Base-by-base conservation (phyloP, 495 filamentous ascomycete species). In the Annulohypoxylon maeteangense region DNA sequence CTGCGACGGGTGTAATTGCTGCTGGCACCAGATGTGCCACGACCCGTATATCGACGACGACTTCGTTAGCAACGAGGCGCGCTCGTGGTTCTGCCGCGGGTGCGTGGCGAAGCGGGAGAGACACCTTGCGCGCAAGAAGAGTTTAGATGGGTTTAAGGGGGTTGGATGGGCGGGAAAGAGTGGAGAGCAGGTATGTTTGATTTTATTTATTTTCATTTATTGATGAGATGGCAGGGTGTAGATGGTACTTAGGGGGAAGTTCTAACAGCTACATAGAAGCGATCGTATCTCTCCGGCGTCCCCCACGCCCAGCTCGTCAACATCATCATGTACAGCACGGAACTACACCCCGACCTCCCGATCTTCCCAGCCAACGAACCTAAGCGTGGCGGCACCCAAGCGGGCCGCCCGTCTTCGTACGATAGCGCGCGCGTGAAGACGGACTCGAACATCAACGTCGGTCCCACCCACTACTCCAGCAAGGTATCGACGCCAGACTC, bases 1-100 rank as follows among this genome's bases (percentile, higher is more conserved):
- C 77, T 99, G 95, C 80, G 94, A 97, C 78, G 90, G 89, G 11
- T 99, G 95, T 82, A 94, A 95, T 75, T 84, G 84, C 10, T 87
- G 90, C 14, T 99, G 94, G 88, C 95, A 99, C 78, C 94, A 97
- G 78, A 86, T 87, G 67, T 98, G 95, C 74, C 94, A 98, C 78
- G 88, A 95, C 70, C 94, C 95, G 0, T 86, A 86, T 4, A 94
- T 99, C 69, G 82, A 85, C 7, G 86, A 90, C 65, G 87, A 92
- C 10, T 88, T 92, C 7, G 87, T 97, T 3, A 76, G 63, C 27
- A 82, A 90, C 65, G 89, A 90, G 55, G 86, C 84, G 60, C 87
- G 90, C 66, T 70, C 74, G 10, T 99, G 95, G 95, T 87, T 89
- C 72, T 99, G 95, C 78, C 76, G 76, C 4, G 83, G 86, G 14